A percentile compares a stretch with the other conserved stretches of the same genome.
These are phyloP conservation scores for Oropetium thomaeum DNA, from an alignment of 176 grass and related monocot species.

Conservation along the genomic window DNA sequence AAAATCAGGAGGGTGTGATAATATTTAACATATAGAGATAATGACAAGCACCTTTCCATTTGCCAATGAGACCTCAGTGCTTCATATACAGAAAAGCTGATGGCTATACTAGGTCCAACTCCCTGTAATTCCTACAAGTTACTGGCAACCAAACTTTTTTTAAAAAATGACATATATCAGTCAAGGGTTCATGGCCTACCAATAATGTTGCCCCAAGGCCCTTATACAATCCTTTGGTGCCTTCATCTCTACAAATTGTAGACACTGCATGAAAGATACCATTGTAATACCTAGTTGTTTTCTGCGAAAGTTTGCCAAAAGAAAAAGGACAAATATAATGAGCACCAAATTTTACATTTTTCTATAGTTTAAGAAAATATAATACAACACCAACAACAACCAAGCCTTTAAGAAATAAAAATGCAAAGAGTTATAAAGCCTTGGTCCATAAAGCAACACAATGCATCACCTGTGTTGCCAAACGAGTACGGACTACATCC, in stretches of 20 bases:
- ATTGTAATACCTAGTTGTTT: conserved; percentile 83
- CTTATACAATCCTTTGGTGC: conserved; percentile 80
- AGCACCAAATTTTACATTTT: neutral
- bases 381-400: too few relatives aligned
- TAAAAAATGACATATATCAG: conserved; percentile 31
- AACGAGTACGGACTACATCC: conserved; percentile 85
- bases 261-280: conserved; percentile 76
- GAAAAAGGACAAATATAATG: neutral
- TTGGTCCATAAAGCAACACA: neutral
- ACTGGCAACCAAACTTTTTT: conserved; percentile 28
- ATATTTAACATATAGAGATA: conserved; percentile 11
- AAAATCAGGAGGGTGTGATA: neutral
- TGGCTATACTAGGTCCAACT: conserved; percentile 89
- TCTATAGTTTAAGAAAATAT: neutral
- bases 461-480: conserved; percentile 72
- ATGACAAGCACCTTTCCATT: conserved; percentile 59
- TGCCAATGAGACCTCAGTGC: conserved; percentile 86
- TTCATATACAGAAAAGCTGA: conserved; percentile 97
- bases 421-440: neutral
- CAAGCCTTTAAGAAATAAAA: neutral
- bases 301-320: conserved; percentile 45
- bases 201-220: conserved; percentile 92
- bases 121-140: conserved; percentile 63
- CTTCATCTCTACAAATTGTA: conserved; percentile 93
- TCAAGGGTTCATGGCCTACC: conserved; percentile 44